These are phyloP conservation scores for Ascocoryne sarcoides DNA, from an alignment of 2,329 filamentous ascomycete genomes.

Conservation along the genomic window DNA sequence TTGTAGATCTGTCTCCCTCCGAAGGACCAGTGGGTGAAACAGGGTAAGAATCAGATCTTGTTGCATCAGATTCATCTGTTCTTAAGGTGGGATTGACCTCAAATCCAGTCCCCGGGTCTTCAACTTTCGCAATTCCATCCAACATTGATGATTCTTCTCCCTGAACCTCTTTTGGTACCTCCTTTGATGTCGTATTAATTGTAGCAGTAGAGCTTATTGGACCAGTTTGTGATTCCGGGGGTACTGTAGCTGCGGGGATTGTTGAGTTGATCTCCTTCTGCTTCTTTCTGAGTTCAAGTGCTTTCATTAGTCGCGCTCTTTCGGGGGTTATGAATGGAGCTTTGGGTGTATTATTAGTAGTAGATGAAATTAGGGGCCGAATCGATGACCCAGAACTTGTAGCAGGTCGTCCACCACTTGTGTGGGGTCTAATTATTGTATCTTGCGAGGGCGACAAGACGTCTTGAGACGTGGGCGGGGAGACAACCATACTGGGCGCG, in stretches of 20 bases:
- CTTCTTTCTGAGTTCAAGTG: slow-evolving; percentile 80
- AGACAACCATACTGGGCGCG: slow-evolving; percentile 22
- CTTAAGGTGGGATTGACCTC: slow-evolving; percentile 35
- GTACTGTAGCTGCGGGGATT: slow-evolving; percentile 2
- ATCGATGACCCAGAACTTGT: slow-evolving; percentile 23
- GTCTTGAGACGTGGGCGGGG: slow-evolving; percentile 18
- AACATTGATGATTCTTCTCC: slow-evolving; percentile 21
- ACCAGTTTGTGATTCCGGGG: slow-evolving; percentile 5
- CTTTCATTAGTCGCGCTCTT: slow-evolving; percentile 88
- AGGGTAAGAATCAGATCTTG: slow-evolving; percentile 48
- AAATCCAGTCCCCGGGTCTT: slow-evolving; percentile 48
- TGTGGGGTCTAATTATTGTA: slow-evolving; percentile 22
- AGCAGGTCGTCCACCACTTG: slow-evolving; percentile 28
- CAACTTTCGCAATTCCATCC: slow-evolving; percentile 28
- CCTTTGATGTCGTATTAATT: slow-evolving; percentile 4
- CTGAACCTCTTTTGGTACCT: slow-evolving; percentile 16
- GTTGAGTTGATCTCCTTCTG: slow-evolving; percentile 37
- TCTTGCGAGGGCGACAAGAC: slow-evolving; percentile 25
- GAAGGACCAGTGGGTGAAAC: slow-evolving; percentile 47
- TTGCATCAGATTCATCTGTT: slow-evolving; percentile 27
- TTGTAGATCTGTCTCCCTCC: slow-evolving; percentile 50
- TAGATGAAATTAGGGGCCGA: slow-evolving; percentile 16
- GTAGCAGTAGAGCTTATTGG: slow-evolving; percentile 5
- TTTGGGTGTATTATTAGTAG: slow-evolving; percentile 23
- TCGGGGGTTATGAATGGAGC: slow-evolving; percentile 65